phyloP scores from a whole-genome alignment of 2,329 filamentous ascomycete species.

The Fusarium sp. region DNA sequence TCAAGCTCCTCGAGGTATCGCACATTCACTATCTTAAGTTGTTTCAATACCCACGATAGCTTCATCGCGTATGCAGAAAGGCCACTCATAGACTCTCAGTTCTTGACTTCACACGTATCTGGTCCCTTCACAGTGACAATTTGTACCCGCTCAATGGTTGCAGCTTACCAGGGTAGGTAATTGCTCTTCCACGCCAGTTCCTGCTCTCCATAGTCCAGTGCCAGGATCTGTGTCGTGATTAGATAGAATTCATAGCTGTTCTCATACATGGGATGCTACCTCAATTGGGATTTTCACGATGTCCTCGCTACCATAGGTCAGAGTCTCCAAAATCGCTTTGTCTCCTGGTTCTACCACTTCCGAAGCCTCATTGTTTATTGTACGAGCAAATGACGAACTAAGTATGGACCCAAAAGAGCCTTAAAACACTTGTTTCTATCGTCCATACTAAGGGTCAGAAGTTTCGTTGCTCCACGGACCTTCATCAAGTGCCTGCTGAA shows the following conservation, averaged over 20 bases:
- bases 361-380: neutral
- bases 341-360: neutral
- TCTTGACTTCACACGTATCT: neutral
- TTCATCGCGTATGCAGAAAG: neutral
- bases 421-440: accelerated
- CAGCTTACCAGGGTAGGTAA: neutral
- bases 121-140: neutral
- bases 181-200: neutral
- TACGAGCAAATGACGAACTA: neutral
- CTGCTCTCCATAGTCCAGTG: neutral
- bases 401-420: neutral
- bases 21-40: neutral
- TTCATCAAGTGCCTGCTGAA: neutral
- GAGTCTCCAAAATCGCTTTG: neutral
- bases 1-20: neutral
- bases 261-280: neutral
- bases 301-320: neutral
- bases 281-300: neutral
- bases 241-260: neutral
- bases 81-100: neutral
- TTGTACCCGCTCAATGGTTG: neutral
- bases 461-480: accelerated
- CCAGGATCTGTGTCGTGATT: neutral
- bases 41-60: neutral
- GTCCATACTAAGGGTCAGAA: accelerated